Base-by-base conservation (phyloP, 345 rosid species). In the Brassica rapa region DNA sequence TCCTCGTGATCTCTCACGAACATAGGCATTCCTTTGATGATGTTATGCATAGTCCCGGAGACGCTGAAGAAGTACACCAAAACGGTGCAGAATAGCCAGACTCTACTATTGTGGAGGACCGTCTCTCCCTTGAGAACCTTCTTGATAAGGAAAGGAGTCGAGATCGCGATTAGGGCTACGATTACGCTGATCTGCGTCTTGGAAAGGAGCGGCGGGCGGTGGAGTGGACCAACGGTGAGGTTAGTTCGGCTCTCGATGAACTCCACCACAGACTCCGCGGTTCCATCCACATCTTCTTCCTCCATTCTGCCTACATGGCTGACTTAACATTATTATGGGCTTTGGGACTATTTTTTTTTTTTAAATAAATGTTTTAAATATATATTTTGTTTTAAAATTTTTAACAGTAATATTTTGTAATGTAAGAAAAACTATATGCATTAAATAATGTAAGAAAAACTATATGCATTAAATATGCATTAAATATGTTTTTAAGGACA, bases 11-110 rank as follows among this genome's bases (percentile, higher is more conserved):
- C 98, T 2, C 27, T 76, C 67, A 87, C 0, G 56, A 82, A 91
- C 89, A 93, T 81, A 0, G 98, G 98, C 88, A 84, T 84, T 73
- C 87, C 82, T 29, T 84, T 83, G 9, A 93, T 89, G 2, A 93
- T 86, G 39, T 84, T 91, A 46, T 84, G 86, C 94, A 93, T 93
- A 0, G 91, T 84, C 2, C 98, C 98, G 0, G 93, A 83, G 33
- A 93, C 96, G 62, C 98, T 91, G 62, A 91, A 89, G 77, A 90
- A 93, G 74, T 91, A 93, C 3, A 91, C 85, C 8, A 91, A 88
- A 23, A 93, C 79, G 0, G 92, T 87, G 0, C 94, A 89, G 19
- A 67, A 24, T 9, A 88, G 79, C 98, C 98, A 91, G 16, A 86
- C 27, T 61, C 80, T 91, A 16, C 19, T 71, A 82, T 89, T 89